Percentiles rank a stretch among this genome's conserved stretches.
phyloP scores from a whole-genome alignment of 768 basidiomycete genomes.

The Suillus ampliporus region DNA sequence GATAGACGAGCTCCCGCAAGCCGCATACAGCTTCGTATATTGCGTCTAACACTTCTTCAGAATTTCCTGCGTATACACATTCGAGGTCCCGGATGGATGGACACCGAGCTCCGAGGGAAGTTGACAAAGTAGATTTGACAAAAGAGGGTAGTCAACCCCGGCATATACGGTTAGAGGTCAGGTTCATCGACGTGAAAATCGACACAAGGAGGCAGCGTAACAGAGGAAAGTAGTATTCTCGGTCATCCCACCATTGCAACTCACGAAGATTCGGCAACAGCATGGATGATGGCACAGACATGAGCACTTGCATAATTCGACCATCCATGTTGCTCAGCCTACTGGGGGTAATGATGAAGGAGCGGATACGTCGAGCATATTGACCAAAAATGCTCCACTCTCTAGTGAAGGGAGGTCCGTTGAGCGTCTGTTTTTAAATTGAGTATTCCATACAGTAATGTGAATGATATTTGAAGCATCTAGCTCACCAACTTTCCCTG shows the following conservation, averaged over 20 bases:
- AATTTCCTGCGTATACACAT: background rate
- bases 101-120: background rate
- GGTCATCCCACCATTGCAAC: background rate
- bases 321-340: background rate
- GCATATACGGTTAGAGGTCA: too few species aligned
- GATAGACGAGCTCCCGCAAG: background rate
- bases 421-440: background rate
- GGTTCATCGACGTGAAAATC: background rate
- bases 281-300: background rate
- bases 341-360: background rate
- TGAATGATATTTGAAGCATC: background rate
- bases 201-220: background rate
- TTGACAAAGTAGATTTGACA: background rate
- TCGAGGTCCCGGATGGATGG: background rate
- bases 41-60: background rate
- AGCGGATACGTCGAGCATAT: conserved; percentile 2
- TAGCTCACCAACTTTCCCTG: background rate
- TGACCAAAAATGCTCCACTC: conserved; percentile 1
- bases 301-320: background rate
- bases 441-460: background rate
- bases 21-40: background rate
- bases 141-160: background rate
- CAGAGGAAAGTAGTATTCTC: background rate
- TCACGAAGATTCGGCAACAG: conserved; percentile 3
- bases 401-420: background rate